Base-by-base conservation (phyloP, 2,329 filamentous ascomycete species). In the Arachnopeziza araneosa region DNA sequence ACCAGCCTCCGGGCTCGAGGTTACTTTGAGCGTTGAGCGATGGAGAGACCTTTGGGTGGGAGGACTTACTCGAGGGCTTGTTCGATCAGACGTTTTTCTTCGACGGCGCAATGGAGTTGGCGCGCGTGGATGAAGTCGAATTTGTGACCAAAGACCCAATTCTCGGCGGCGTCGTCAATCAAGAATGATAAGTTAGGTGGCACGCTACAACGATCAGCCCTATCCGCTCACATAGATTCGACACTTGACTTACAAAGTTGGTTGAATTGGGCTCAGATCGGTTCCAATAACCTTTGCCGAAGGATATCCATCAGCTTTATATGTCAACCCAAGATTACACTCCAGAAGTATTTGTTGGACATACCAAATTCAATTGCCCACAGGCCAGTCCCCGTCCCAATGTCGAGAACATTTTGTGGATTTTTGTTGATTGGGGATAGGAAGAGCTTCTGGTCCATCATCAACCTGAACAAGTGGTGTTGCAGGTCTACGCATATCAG, bases 81-180 rank as follows among this genome's bases (percentile, higher is more conserved):
- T 44, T 44, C 17, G 6, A 44, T 44, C 36, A 44, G 17, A 44
- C 36, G 6, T 44, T 44, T 44, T 44, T 44, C 36, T 22, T 52
- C 50, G 9, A 52, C 21, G 12, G 36, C 36, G 17, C 36, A 52
- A n/a, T 52, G 50, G 22, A 52, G 36, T 19, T 44, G 36, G 36
- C 81, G 79, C 1, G 80, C 76, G 69, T 86, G 84, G 56, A 88
- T 78, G 65, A 78, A 83, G 70, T 87, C 83, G 64, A 85, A 84
- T 57, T 76, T 74, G 56, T 74, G 66, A 9, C 77, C 73, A 53
- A 74, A 81, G 70, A 72, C 80, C 75, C 75, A 78, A 19, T 73
- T 65, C 26, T 72, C 73, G 80, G 67, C 61, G 14, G 68, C 69
- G 60, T 73, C 69, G 54, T 71, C 69, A 56, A 73, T 64, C 57